Evolutionary conservation across 257 asterid species (phyloP), one percentile per base, ranked within the genome.

Genomic region (Przewalskia tangutica): DNA sequence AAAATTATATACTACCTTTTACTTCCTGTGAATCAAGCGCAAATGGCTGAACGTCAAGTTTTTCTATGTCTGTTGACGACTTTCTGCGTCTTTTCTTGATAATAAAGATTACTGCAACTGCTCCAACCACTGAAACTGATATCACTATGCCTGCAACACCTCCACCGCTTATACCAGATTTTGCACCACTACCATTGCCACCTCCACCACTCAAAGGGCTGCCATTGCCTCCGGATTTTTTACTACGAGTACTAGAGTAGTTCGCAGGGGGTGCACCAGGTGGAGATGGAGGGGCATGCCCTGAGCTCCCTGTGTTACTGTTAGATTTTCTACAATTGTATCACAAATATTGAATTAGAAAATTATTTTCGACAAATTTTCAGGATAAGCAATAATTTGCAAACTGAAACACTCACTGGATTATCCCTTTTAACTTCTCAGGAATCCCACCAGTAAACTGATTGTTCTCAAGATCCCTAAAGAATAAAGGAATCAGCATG

Each of bases 201-300:
- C 53, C 83, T 50, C 54, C 77, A 64, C 78, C 27, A 16, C 8
- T 50, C 0, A 93, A 82, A 8, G 94, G 84, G 82, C 88, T 79
- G 81, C 85, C 79, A 77, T 81, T 80, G 79, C 91, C 90, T 32
- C 94, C 92, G 38, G 95, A 65, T 64, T 83, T 86, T 60, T 86
- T 93, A 76, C 83, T 85, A 46, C 80, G 87, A 85, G 44, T 18
- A 51, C 56, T 84, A 62, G 96, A 94, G 60, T 86, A 88, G 81
- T 78, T 79, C 81, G 90, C 90, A 2, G 99, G 92, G 65, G 97
- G 92, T 18, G 97, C 87, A 83, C 98, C 97, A 54, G 98, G 98
- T 42, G 98, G 98, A 50, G 98, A 93, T 56, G 98, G 95, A 73
- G 97, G 96, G 9, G 96, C 98, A 9, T 98, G 88, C 79, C 97